A percentile compares a stretch with the other conserved stretches of the same genome.
Conservation (phyloP, 345 rosid species). For the Ceriops tagal region DNA sequence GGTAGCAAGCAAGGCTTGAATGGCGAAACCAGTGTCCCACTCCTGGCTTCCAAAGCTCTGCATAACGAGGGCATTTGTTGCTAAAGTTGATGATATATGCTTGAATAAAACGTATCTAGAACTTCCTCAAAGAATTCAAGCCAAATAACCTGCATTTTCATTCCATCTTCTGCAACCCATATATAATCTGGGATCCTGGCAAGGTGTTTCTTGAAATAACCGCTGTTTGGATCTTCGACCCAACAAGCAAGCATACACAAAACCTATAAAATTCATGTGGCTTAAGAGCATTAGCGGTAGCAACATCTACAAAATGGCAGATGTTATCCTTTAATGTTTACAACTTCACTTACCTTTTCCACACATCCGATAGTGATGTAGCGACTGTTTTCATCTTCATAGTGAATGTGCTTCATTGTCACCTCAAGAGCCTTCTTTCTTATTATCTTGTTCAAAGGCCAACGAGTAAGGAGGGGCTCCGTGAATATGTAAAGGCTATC, state of each 20-base stretch:
- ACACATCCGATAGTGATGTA: slow-evolving; percentile 39
- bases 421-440: slow-evolving; percentile 20
- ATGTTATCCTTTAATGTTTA: neutral
- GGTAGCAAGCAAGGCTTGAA: slow-evolving; percentile 46
- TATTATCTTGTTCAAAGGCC: slow-evolving; percentile 31
- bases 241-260: slow-evolving; percentile 64
- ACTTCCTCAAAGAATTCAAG: neutral
- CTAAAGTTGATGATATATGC: neutral
- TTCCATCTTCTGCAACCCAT: slow-evolving; percentile 72
- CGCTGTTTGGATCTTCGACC: slow-evolving; percentile 63
- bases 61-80: neutral
- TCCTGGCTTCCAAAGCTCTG: slow-evolving; percentile 59
- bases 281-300: neutral
- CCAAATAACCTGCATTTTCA: slow-evolving; percentile 51
- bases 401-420: slow-evolving; percentile 23
- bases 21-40: slow-evolving; percentile 51
- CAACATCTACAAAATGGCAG: neutral
- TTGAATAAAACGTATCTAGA: neutral
- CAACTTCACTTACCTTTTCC: slow-evolving; percentile 11
- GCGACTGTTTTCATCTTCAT: slow-evolving; percentile 33
- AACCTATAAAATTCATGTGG: slow-evolving; percentile 20
- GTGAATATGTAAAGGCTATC: slow-evolving; percentile 19
- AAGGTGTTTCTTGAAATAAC: slow-evolving; percentile 51
- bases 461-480: slow-evolving; percentile 29
- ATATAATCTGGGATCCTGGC: slow-evolving; percentile 49